phyloP scores from a whole-genome alignment of 768 basidiomycete genomes.

The Coprinellus micaceus region DNA sequence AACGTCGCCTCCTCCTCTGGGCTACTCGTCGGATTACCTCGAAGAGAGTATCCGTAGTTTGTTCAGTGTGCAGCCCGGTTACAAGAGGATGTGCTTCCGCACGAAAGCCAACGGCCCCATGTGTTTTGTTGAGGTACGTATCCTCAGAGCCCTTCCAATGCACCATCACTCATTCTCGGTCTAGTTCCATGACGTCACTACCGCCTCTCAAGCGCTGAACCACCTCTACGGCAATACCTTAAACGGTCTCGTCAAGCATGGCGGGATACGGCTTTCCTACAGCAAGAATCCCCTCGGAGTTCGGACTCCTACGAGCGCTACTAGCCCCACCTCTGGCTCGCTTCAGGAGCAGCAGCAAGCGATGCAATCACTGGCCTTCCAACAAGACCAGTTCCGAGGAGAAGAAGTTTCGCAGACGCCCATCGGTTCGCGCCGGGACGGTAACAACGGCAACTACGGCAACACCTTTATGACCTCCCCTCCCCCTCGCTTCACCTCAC shows the following conservation, averaged over 20 bases:
- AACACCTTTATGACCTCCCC: conserved; percentile 39
- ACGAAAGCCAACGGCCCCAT: conserved; percentile 98
- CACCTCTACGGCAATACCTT: conserved; percentile 91
- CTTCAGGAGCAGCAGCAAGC: conserved; percentile 40
- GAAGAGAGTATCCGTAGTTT: conserved; percentile 84
- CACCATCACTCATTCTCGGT: conserved; percentile 12
- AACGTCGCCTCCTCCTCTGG: conserved; percentile 65
- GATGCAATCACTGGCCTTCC: conserved; percentile 29
- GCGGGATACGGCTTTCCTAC: conserved; percentile 94
- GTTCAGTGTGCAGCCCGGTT: conserved; percentile 79
- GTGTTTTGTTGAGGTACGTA: conserved; percentile 93
- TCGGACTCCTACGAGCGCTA: conserved; percentile 68
- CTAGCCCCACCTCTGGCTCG: conserved; percentile 29
- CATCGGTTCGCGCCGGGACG: conserved; percentile 16
- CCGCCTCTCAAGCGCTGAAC: conserved; percentile 82
- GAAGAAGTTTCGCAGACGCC: conserved; percentile 17
- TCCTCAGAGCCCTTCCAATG: not conserved
- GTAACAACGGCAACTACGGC: conserved; percentile 18
- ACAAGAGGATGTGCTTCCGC: conserved; percentile 88
- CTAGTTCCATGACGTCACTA: conserved; percentile 87
- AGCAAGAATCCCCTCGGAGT: conserved; percentile 98
- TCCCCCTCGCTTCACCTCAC: conserved; percentile 43
- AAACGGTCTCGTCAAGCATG: conserved; percentile 88
- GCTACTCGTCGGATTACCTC: conserved; percentile 74
- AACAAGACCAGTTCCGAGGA: conserved; percentile 16